Evolutionary conservation across 805 yeast species (phyloP), one percentile per base, ranked within the genome.

Genomic region (Yamadazyma nakazawae): DNA sequence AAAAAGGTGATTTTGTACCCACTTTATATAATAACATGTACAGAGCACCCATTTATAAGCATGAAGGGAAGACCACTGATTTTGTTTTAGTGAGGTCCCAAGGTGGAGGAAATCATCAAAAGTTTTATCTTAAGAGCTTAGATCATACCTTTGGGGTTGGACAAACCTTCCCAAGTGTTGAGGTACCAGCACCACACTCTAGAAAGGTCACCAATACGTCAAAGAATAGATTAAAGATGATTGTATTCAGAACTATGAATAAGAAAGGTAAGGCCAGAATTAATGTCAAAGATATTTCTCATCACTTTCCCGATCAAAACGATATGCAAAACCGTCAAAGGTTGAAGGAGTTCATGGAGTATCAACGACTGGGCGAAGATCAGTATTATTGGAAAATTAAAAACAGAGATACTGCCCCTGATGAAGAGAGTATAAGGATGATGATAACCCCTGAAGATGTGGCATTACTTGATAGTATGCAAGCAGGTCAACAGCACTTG

Each of bases 321-420:
- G 98, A 94, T 60, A 91, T 92, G 88, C 99, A 94, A 63, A 92
- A 89, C 61, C 79, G 99, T 57, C 98, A 92, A 67, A 76, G 97
- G 51, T 75, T 94, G 47, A 94, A 94, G 64, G 99, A 94, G 67
- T 94, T 94, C 57, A 94, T 94, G 99, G 97, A 91, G 58, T 94
- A 88, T 58, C 97, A 92, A 67, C 76, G 97, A 56, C 82, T 85
- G 34, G 98, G 98, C 11, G 56, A 52, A 46, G 97, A 91, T 64
- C 96, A 90, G 56, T 97, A 97, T 0, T 86, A 72, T 58, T 94
- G 99, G 99, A 92, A 90, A 59, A 74, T 94, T 48, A 88, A 88
- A 58, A 63, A 61, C 39, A 54, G 56, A 34, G 81, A 78, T 42
- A 73, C 77, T 1, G 72, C 91, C 10, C 94, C 96, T 1, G 78